A percentile compares a stretch with the other conserved stretches of the same genome.
Evolutionary conservation across 345 rosid species (phyloP).

Genomic region (Pugionium dolabratum): DNA sequence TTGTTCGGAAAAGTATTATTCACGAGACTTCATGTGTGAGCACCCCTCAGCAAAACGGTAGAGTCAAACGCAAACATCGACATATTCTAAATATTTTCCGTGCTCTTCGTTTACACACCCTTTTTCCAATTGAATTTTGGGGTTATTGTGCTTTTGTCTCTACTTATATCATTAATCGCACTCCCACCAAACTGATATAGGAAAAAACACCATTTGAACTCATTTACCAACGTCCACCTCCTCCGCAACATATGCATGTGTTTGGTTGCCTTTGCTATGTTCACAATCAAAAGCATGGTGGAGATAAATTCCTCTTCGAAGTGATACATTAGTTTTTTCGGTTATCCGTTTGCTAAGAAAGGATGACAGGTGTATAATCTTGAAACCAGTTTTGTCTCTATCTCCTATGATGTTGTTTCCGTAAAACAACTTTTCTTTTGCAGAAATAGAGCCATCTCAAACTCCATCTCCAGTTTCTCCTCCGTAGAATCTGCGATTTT

Average conservation of each 20-base stretch:
- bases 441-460: too few species aligned
- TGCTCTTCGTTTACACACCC: background rate
- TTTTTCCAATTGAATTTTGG: background rate
- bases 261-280: background rate
- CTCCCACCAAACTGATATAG: rapidly evolving
- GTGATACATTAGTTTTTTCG: background rate
- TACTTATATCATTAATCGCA: background rate
- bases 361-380: background rate
- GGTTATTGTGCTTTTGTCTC: background rate
- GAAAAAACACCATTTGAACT: background rate
- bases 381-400: background rate
- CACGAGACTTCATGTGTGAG: background rate
- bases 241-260: background rate
- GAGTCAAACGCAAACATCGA: background rate
- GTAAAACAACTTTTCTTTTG: too few species aligned
- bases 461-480: too few species aligned
- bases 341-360: background rate
- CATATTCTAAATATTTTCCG: background rate
- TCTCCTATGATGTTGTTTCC: background rate
- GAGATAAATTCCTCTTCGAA: background rate
- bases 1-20: background rate
- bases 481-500: too few species aligned
- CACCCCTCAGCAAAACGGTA: background rate
- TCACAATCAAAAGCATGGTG: background rate
- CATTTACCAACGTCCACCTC: background rate